A percentile compares a stretch with the other conserved stretches of the same genome.
Evolutionary conservation across 2,329 filamentous ascomycete species (phyloP).

Genomic region (Helminthosporium solani): DNA sequence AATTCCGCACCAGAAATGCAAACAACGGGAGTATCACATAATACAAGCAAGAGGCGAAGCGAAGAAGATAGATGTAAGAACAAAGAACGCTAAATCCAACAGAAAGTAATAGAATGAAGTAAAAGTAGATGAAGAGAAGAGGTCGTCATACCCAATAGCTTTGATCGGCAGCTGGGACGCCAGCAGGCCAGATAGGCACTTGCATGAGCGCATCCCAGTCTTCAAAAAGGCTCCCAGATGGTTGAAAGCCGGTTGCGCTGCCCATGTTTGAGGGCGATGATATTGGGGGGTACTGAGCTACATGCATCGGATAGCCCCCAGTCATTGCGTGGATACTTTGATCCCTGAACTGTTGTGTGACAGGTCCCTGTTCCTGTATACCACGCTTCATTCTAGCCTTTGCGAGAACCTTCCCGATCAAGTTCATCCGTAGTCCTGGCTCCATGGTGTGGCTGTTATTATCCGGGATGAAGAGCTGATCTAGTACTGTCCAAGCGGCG

Average conservation of each 20-base stretch:
- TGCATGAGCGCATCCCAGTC: constrained; percentile 22
- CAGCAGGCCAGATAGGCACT: constrained; percentile 15
- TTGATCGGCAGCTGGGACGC: constrained; percentile 9
- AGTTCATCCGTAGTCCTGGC: constrained; percentile 7
- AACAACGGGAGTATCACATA: not conserved
- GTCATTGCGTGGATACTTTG: constrained; percentile 10
- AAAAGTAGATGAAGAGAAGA: constrained; percentile 1
- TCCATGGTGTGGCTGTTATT: constrained; percentile 8
- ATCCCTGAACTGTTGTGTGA: constrained; percentile 6
- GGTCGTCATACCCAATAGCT: constrained; percentile 21
- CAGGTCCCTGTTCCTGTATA: constrained; percentile 2
- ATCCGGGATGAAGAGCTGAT: constrained; percentile 20
- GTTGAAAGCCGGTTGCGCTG: constrained; percentile 7
- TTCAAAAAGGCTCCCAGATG: constrained; percentile 19
- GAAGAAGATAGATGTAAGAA: not conserved
- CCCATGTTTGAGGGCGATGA: constrained; percentile 5
- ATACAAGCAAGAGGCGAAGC: not conserved
- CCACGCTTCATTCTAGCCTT: constrained; percentile 11
- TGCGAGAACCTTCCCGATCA: constrained; percentile 13
- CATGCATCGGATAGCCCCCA: constrained; percentile 7
- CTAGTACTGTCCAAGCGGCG: constrained; percentile 14
- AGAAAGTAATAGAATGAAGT: constrained; percentile 2
- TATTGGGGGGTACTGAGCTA: constrained; percentile 6
- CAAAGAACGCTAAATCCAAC: constrained; percentile 3
- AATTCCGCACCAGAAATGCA: not conserved